Evolutionary conservation across 2,329 filamentous ascomycete genomes (phyloP), one percentile per base, ranked within the genome.

Genomic region (Botrytis aclada): DNA sequence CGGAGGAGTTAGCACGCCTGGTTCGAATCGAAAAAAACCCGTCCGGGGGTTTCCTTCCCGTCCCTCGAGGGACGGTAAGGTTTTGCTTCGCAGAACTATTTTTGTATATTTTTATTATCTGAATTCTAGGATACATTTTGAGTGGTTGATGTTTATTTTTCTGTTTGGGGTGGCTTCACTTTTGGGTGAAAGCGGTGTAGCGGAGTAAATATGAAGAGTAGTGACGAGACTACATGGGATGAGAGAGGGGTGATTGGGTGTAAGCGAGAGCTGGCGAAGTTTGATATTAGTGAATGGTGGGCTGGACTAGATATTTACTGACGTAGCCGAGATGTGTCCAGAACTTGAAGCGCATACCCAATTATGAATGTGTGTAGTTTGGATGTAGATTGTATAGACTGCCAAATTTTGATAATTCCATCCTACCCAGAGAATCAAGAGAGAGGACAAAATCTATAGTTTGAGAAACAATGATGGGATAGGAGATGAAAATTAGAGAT

Each of bases 1-100:
- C 45, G 64, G 64, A 60, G 56, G 56, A 37, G 56, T 12, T 39
- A 66, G 45, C 64, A 66, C 64, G 64, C 64, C 64, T 66, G 64
- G 64, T 34, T 9, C 64, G 64, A 66, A 66, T 66, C 64, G 64
- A 39, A 66, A 66, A 66, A 66, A 66, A n/a, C 64, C 64, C 34
- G 25, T 32, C 47, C 37, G 47, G 47, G 64, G 25, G 34, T 56
- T 67, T 56, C 47, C 47, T 22, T 37, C 18, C 34, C 34, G 25
- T 20, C 34, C 47, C 25, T 67, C 22, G 45, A 56, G 65, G 47
- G 47, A 45, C 34, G 34, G 34, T 47, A 32, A 56, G 64, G 65
- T 56, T 67, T 67, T 56, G 65, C 18, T 34, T 41, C 16, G 6
- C 22, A 18, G 14, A 16, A 18, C 8, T 18, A 37, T 8, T 18